Evolutionary conservation across 805 yeast species (phyloP).

Genomic region (Metschnikowia shivogae): DNA sequence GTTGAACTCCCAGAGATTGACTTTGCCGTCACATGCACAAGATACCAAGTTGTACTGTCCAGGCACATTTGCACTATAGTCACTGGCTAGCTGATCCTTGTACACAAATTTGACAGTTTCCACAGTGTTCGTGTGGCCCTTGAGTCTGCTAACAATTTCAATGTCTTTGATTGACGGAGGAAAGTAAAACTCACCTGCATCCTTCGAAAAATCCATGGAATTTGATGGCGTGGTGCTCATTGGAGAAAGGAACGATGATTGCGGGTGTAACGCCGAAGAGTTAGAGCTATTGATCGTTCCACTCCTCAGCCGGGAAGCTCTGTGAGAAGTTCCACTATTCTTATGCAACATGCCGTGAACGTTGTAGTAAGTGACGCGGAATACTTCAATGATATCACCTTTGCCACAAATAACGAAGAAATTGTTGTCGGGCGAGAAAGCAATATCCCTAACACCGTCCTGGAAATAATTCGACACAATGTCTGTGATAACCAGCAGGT

Average conservation of each 20-base stretch:
- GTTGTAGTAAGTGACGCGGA: conserved; percentile 39
- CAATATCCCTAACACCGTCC: conserved; percentile 54
- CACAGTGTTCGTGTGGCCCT: conserved; percentile 39
- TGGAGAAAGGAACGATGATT: conserved; percentile 21
- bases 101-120: conserved; percentile 26
- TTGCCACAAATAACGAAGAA: conserved; percentile 48
- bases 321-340: conserved; percentile 5
- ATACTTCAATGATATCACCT: conserved; percentile 47
- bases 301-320: conserved; percentile 33
- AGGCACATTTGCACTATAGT: neutral
- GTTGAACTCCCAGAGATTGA: conserved; percentile 43
- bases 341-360: conserved; percentile 29
- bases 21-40: conserved; percentile 38
- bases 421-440: conserved; percentile 46
- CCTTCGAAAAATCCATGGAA: conserved; percentile 20
- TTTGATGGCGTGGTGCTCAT: conserved; percentile 21
- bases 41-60: conserved; percentile 31
- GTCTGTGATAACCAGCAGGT: conserved; percentile 39
- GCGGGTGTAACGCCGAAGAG: conserved; percentile 15
- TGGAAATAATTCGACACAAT: conserved; percentile 58
- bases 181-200: conserved; percentile 13
- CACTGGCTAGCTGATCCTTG: conserved; percentile 14
- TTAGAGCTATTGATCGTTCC: conserved; percentile 33
- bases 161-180: conserved; percentile 39
- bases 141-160: conserved; percentile 32